Evolutionary conservation across 2,329 filamentous ascomycete species (phyloP).

Genomic region (Nakataea oryzae): DNA sequence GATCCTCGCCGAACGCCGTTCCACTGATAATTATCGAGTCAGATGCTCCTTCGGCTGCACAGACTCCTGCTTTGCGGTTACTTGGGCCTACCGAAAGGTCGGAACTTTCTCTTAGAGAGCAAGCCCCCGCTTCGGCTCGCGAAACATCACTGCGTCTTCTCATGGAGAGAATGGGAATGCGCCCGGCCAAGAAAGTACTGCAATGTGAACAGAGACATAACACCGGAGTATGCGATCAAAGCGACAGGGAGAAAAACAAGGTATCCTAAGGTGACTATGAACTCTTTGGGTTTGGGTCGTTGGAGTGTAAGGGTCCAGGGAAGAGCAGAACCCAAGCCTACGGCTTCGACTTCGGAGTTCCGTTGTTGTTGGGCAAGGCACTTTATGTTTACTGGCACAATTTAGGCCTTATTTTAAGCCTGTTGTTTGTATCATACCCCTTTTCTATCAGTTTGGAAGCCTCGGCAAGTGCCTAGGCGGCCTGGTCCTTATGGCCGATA

Average conservation of each 20-base stretch:
- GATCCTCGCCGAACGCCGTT: too few species aligned
- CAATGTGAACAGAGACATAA: too few species aligned
- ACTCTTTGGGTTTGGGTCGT: not conserved
- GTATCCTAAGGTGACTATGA: not conserved
- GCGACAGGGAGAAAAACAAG: not conserved
- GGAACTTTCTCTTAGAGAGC: not conserved
- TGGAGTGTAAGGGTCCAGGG: not conserved
- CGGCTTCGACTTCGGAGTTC: not conserved
- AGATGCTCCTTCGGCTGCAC: conserved; percentile 1
- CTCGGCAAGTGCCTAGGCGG: not conserved
- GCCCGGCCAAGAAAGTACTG: not conserved
- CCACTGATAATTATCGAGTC: not conserved
- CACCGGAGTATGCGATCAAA: too few species aligned
- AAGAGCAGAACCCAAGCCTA: not conserved
- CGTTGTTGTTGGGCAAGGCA: not conserved
- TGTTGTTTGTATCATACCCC: not conserved
- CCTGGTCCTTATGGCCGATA: not conserved
- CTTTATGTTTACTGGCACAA: not conserved
- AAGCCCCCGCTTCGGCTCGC: not conserved
- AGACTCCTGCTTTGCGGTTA: not conserved
- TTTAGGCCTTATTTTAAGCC: not conserved
- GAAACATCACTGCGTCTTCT: not conserved
- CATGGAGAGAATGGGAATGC: not conserved
- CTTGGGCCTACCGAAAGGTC: not conserved
- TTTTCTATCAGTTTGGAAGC: not conserved